Evolutionary conservation across 108 stramenopile genomes (phyloP).

Genomic region (Cyclotella atomus): DNA sequence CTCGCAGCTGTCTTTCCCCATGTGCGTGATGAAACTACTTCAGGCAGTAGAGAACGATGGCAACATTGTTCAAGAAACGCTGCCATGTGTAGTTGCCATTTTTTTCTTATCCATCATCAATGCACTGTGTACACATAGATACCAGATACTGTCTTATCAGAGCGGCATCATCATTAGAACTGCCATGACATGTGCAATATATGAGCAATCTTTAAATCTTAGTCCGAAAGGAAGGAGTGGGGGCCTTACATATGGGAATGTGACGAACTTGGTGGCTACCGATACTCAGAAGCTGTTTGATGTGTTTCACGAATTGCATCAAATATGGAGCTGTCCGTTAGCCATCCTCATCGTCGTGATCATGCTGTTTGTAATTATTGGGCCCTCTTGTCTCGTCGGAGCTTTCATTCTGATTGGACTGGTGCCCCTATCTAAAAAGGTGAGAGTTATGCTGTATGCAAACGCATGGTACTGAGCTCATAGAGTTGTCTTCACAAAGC

Average conservation of each 20-base stretch:
- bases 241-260: slow-evolving; percentile 65
- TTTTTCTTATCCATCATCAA: slow-evolving; percentile 54
- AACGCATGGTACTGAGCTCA: no score
- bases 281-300: slow-evolving; percentile 84
- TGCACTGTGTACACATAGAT: slow-evolving; percentile 68
- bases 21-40: slow-evolving; percentile 67
- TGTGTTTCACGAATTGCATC: slow-evolving; percentile 75
- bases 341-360: slow-evolving; percentile 63
- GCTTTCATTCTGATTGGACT: slow-evolving; percentile 58
- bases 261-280: slow-evolving; percentile 72
- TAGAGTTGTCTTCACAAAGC: no score
- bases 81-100: slow-evolving; percentile 50
- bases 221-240: slow-evolving; percentile 54
- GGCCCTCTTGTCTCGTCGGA: slow-evolving; percentile 66
- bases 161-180: slow-evolving; percentile 66
- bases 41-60: slow-evolving; percentile 53
- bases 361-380: slow-evolving; percentile 58
- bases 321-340: slow-evolving; percentile 80
- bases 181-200: slow-evolving; percentile 60
- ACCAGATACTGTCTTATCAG: slow-evolving; percentile 65
- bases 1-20: slow-evolving; percentile 62
- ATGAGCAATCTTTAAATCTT: slow-evolving; percentile 58
- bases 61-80: slow-evolving; percentile 32
- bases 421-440: slow-evolving; percentile 64
- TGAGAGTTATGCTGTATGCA: no score